phyloP scores from a whole-genome alignment of 2,329 filamentous ascomycete genomes.

The Epichloe elymi region DNA sequence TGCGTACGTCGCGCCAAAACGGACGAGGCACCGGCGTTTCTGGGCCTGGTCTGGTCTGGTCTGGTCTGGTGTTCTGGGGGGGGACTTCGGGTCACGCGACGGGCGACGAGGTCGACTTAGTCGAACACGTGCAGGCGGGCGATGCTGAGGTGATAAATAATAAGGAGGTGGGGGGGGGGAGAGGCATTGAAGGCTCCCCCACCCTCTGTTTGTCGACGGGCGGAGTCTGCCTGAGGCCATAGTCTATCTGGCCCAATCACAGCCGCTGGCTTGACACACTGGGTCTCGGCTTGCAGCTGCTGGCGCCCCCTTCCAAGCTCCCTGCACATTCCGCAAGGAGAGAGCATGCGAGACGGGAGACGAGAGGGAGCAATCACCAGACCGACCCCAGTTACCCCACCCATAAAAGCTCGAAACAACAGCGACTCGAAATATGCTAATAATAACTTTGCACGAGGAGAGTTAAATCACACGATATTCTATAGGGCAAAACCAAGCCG shows the following conservation, averaged over 20 bases:
- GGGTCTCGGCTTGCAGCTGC: background rate
- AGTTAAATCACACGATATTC: no score
- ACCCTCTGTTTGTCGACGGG: background rate
- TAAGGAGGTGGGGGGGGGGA: background rate
- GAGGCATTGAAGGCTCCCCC: background rate
- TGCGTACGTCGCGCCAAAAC: slow-evolving; percentile 2
- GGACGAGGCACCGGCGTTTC: slow-evolving; percentile 1
- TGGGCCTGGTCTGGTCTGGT: background rate
- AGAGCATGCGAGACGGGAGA: background rate
- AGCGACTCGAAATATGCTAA: no score
- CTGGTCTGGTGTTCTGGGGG: background rate
- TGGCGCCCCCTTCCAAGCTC: background rate
- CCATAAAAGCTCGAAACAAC: no score
- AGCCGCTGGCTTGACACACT: background rate
- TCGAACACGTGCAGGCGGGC: slow-evolving; percentile 10
- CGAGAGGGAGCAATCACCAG: background rate
- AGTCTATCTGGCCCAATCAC: slow-evolving; percentile 2
- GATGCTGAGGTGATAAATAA: slow-evolving; percentile 6
- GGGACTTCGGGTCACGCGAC: slow-evolving; percentile 8
- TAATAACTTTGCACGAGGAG: no score
- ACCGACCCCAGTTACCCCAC: no score
- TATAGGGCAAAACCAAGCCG: background rate
- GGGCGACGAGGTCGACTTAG: slow-evolving; percentile 4
- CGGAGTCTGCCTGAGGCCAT: slow-evolving; percentile 6
- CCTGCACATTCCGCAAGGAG: background rate